Percentiles rank a stretch among this genome's conserved stretches.
Conservation (phyloP, 1,284 basidiomycete species). For the Bjerkandera adusta region DNA sequence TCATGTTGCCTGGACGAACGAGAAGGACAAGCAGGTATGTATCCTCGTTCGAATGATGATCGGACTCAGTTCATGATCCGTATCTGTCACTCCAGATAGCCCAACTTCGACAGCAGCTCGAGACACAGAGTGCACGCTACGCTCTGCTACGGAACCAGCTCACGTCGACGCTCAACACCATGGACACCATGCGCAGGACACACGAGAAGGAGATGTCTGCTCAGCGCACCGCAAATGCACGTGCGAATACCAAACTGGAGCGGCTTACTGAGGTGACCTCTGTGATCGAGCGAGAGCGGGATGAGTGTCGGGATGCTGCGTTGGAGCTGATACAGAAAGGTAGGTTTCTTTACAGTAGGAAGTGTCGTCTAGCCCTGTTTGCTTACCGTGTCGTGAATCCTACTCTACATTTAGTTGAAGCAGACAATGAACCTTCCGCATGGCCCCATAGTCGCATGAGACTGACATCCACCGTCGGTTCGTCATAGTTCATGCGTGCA, state of each 20-base stretch:
- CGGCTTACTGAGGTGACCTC: conserved; percentile 33
- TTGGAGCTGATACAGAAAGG: conserved; percentile 56
- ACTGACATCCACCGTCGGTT: too few relatives aligned
- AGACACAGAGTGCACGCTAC: conserved; percentile 39
- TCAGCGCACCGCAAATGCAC: conserved; percentile 33
- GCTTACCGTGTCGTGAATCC: not conserved
- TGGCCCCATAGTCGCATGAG: not conserved
- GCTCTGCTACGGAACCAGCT: conserved; percentile 50
- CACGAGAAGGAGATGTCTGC: conserved; percentile 42
- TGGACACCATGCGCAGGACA: conserved; percentile 42
- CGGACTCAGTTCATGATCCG: not conserved
- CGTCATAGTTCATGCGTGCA: not conserved
- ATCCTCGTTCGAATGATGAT: not conserved
- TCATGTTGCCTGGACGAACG: not conserved
- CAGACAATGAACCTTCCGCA: conserved; percentile 11
- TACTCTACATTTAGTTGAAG: conserved; percentile 15
- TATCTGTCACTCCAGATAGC: conserved; percentile 31
- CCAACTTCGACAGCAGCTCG: conserved; percentile 35
- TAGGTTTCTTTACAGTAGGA: conserved; percentile 26
- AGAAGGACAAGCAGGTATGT: conserved; percentile 7
- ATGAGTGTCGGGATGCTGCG: conserved; percentile 54
- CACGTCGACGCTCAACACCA: conserved; percentile 46
- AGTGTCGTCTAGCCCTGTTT: not conserved
- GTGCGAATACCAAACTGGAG: conserved; percentile 39
- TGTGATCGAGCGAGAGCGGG: conserved; percentile 44